Evolutionary conservation across 2,329 filamentous ascomycete genomes (phyloP), one percentile per base, ranked within the genome.

Genomic region (Botrytis porri): DNA sequence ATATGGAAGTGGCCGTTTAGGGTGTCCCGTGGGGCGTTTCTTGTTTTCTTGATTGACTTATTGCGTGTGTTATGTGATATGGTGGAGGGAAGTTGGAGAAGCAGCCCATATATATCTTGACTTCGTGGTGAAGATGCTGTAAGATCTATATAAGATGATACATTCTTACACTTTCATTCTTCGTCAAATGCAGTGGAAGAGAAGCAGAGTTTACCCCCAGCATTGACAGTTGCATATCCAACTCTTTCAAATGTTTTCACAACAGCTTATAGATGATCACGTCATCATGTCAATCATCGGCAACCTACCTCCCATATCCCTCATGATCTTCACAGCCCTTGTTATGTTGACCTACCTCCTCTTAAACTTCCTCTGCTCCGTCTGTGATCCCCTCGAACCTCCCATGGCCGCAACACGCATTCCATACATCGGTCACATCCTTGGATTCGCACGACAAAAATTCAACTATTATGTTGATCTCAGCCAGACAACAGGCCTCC

Each of bases 401-500:
- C 67, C 39, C 2, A 22, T 41, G 2, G 67, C 8, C 12, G 41
- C 20, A n/a, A 62, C 67, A 35, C 4, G 20, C 32, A 62, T 75
- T 29, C 74, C 74, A 9, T 75, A 72, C 25, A 12, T 75, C 22
- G 73, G 75, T 10, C 71, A 67, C 6, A 64, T 72, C 9, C 37
- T 75, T 22, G 70, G 71, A 25, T 25, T 75, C 4, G 9, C n/a
- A 3, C 43, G 45, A 37, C 66, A 59, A 25, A 75, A 74, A 63
- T 72, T 45, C 41, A 69, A 70, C 25, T 75, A 70, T 41, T 74
- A 75, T 67, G 66, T 72, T 32, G 62, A 73, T 29, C 51, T 43
- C 35, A 76, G 75, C 29, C 45, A 74, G 39, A 75, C 74, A 35
- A 57, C 64, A 32, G 22, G 70, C 25, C 37, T 71, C 1, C 82